Conservation (phyloP, 148 eudicot genomes). For the Mesembryanthemum crystallinum region DNA sequence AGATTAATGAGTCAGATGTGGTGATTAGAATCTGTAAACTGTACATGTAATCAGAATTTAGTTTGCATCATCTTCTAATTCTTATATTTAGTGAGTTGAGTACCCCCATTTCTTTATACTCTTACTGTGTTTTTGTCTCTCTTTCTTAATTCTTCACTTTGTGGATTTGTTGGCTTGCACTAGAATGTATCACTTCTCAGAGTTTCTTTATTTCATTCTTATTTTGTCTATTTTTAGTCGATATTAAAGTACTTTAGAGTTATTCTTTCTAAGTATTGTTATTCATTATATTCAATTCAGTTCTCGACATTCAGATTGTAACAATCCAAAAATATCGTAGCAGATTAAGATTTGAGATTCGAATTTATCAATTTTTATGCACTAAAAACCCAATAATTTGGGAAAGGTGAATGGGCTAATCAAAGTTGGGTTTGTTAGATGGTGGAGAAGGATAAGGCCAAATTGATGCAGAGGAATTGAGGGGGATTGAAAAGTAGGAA, state of each 20-base stretch:
- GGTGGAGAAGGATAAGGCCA: constrained; percentile 6
- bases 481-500: background rate
- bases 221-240: no score
- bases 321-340: no score
- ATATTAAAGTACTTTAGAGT: no score
- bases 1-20: background rate
- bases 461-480: background rate
- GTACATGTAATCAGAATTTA: background rate
- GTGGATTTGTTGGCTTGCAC: no score
- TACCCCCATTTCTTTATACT: background rate
- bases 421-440: background rate
- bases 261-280: no score
- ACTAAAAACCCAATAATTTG: no score
- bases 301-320: no score
- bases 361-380: no score
- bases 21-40: constrained; percentile 16
- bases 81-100: background rate
- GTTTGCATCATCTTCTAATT: constrained; percentile 14
- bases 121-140: background rate
- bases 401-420: background rate
- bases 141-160: background rate
- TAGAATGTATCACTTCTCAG: no score
- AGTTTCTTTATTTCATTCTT: no score
- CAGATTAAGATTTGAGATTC: no score
- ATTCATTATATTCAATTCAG: no score